phyloP scores from a whole-genome alignment of 116 monocot genomes.

The Iris pallida region DNA sequence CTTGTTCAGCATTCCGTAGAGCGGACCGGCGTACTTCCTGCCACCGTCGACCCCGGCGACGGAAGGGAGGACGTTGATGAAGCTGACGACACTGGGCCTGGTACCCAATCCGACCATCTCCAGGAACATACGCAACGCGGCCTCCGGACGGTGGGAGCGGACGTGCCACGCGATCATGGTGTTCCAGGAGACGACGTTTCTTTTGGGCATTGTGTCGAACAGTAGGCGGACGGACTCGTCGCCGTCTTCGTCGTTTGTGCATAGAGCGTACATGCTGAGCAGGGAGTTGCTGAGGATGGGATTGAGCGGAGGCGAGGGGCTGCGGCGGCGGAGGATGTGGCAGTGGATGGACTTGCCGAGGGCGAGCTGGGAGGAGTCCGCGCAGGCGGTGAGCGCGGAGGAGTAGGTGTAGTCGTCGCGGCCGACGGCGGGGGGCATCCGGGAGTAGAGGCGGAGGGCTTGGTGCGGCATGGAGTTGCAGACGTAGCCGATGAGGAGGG shows the following conservation, averaged over 20 bases:
- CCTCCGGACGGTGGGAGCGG: constrained; percentile 10
- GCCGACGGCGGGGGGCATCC: constrained; percentile 6
- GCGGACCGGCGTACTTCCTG: constrained; percentile 2
- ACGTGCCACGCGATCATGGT: constrained; percentile 75
- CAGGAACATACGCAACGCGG: constrained; percentile 43
- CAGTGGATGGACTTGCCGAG: constrained; percentile 70
- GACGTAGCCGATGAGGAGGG: constrained; percentile 87
- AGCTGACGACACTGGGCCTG: constrained; percentile 54
- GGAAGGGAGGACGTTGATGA: constrained; percentile 70
- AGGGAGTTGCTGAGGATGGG: constrained; percentile 70
- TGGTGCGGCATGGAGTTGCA: constrained; percentile 65
- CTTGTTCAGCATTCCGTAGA: constrained; percentile 59
- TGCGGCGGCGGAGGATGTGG: constrained; percentile 47
- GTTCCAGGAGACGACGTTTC: constrained; percentile 85
- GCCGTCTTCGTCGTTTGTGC: not conserved
- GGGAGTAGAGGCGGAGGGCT: constrained; percentile 65
- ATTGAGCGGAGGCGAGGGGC: constrained; percentile 21
- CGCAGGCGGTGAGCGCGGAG: constrained; percentile 70
- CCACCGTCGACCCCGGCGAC: constrained; percentile 9
- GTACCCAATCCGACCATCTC: constrained; percentile 47
- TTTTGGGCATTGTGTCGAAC: constrained; percentile 72
- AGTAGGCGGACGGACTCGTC: constrained; percentile 23
- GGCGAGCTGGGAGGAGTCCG: constrained; percentile 44
- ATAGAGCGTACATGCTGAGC: constrained; percentile 76
- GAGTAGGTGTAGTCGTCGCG: constrained; percentile 78